These are phyloP conservation scores for Nothomitra cinnamomea DNA, from an alignment of 2,329 filamentous ascomycete species.

Conservation along the genomic window DNA sequence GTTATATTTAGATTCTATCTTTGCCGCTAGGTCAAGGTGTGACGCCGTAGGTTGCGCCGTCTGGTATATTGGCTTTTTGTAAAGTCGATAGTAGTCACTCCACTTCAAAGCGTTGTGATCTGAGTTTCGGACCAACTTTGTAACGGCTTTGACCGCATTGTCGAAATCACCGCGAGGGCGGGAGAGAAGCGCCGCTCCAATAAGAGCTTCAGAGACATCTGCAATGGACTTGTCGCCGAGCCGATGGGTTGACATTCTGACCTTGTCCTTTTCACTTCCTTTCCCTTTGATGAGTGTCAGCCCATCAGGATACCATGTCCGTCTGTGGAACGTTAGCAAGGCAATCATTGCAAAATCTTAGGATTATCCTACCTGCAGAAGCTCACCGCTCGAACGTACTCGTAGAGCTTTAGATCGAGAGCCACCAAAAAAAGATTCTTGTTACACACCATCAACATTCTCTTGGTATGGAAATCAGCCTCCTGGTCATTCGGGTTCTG, in stretches of 20 bases:
- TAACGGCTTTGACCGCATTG: constrained; percentile 40
- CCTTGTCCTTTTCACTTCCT: constrained; percentile 31
- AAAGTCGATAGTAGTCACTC: constrained; percentile 54
- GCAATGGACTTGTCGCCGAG: constrained; percentile 82
- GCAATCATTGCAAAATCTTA: background rate
- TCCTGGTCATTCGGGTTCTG: constrained; percentile 63
- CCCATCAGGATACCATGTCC: constrained; percentile 77
- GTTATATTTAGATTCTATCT: constrained; percentile 41
- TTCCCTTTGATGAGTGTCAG: constrained; percentile 61
- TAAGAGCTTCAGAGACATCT: constrained; percentile 86
- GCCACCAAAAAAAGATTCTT: constrained; percentile 72
- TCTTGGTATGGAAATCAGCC: constrained; percentile 72
- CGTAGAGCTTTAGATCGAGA: constrained; percentile 44
- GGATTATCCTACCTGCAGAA: constrained; percentile 48
- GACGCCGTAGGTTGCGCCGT: constrained; percentile 40
- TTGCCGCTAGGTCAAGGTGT: constrained; percentile 49
- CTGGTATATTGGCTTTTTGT: constrained; percentile 57
- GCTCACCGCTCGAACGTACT: constrained; percentile 65
- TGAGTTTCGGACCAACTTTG: constrained; percentile 43
- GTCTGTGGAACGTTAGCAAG: constrained; percentile 23
- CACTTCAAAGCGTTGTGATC: constrained; percentile 55
- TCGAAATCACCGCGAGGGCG: constrained; percentile 40
- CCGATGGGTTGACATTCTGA: constrained; percentile 37
- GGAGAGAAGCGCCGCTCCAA: constrained; percentile 53
- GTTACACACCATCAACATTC: constrained; percentile 87